Conservation (phyloP, 768 basidiomycete genomes). For the Tulasnella sp. region DNA sequence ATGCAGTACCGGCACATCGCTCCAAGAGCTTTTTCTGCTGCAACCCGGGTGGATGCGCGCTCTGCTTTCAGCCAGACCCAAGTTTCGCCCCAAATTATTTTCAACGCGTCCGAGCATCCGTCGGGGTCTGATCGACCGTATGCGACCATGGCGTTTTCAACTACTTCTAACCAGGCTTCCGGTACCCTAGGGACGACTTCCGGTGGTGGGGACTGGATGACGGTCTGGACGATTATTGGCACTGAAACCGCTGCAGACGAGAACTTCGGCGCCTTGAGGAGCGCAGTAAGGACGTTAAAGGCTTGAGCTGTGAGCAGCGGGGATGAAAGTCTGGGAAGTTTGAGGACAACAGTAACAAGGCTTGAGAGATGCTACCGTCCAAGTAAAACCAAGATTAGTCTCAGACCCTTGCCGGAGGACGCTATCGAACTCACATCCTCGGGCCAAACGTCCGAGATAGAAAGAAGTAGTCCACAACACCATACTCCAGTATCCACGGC, state of each 20-base stretch:
- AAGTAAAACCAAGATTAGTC: not conserved
- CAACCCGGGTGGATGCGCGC: constrained; percentile 52
- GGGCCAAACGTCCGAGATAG: constrained; percentile 39
- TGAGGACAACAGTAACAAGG: constrained; percentile 63
- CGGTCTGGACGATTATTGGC: constrained; percentile 52
- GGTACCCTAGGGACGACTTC: constrained; percentile 60
- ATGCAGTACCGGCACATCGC: constrained; percentile 62
- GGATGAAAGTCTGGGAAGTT: constrained; percentile 79
- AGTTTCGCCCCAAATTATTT: constrained; percentile 60
- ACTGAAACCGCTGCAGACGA: constrained; percentile 41
- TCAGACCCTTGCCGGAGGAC: constrained; percentile 42
- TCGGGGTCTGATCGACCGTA: constrained; percentile 46
- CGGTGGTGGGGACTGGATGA: constrained; percentile 60
- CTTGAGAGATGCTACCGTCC: constrained; percentile 54
- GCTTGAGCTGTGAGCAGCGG: constrained; percentile 82
- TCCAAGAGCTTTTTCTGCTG: constrained; percentile 53
- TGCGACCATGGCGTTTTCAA: constrained; percentile 65
- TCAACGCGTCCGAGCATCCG: constrained; percentile 47
- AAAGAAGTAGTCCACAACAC: constrained; percentile 49
- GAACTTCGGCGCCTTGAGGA: constrained; percentile 40
- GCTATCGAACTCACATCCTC: constrained; percentile 48
- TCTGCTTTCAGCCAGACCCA: constrained; percentile 74
- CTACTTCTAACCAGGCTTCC: constrained; percentile 69
- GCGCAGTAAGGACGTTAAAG: constrained; percentile 76
- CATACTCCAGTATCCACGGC: constrained; percentile 71